Base-by-base conservation (phyloP, 1,284 basidiomycete species). In the Austroboletus olivaceoglutinosus region DNA sequence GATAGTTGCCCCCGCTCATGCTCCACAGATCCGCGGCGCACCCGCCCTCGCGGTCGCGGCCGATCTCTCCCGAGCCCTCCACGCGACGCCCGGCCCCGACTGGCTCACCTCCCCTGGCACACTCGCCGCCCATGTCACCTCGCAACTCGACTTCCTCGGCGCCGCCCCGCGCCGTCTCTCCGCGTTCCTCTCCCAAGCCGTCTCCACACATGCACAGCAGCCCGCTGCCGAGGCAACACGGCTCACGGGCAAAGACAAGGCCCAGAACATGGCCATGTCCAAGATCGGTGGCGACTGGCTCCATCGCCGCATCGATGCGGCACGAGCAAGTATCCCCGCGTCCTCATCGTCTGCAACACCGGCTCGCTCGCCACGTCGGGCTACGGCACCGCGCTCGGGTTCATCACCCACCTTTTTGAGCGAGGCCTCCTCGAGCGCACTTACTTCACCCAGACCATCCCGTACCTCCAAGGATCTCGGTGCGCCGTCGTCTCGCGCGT, bases 311-410 rank as follows among this genome's bases (percentile, higher is more conserved):
- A 54, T 65, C 19, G 54, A n/a, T n/a, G 55, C 51, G 76, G 76
- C 40, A 67, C 71, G 13, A 76, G 76, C 47, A 71, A 73, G 53
- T 72, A 70, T 47, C 68, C 95, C 51, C 91, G 91, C 64, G 81
- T 95, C 23, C 74, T 96, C 67, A 96, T 93, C 5, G 91, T 96
- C n/a, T 97, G 93, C 75, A 97, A 97, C 70, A 96, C 93, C 18
- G 93, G 93, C 18, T 91, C 89, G 23, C 76, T 97, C 53, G 93
- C 93, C 2, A 96, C 93, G 18, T 93, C 91, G 36, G 93, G 93
- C 22, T 95, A 95, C 69, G 93, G 93, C 21, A 97, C 93, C 0
- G 93, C 93, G 4, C 73, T 97, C 12, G 93, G 93, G n/a, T 76
- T 96, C 54, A 95, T 97, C 65, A 94, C 92, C 3, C 85, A 90